Evolutionary conservation across 2,329 filamentous ascomycete genomes (phyloP).

Genomic region (Ceratocystis ficicola): DNA sequence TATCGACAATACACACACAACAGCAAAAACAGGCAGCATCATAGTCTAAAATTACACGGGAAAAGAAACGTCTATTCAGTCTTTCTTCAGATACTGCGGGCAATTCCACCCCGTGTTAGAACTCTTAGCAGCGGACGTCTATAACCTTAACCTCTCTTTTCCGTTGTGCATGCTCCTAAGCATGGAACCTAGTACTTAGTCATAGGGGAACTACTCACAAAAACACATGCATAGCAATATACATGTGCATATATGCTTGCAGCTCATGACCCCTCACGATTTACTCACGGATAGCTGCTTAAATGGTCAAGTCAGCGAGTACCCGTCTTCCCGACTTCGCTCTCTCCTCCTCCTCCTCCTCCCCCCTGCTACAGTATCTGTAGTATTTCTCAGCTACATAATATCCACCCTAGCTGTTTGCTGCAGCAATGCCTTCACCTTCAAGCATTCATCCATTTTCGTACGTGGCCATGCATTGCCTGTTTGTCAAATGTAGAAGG

Average conservation of each 20-base stretch:
- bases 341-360: not conserved
- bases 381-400: not conserved
- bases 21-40: no score
- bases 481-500: not conserved
- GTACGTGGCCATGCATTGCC: constrained; percentile 1
- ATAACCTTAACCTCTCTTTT: not conserved
- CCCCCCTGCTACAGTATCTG: not conserved
- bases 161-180: no score
- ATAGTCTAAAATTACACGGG: not conserved
- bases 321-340: not conserved
- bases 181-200: no score
- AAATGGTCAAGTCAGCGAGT: not conserved
- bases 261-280: not conserved
- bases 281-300: not conserved
- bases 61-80: not conserved
- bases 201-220: no score
- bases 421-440: not conserved
- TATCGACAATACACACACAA: not conserved
- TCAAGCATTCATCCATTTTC: not conserved
- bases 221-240: not conserved
- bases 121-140: not conserved
- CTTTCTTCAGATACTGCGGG: not conserved
- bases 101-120: not conserved
- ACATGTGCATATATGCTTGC: not conserved
- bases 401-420: not conserved